A percentile compares a stretch with the other conserved stretches of the same genome.
Evolutionary conservation across 345 rosid species (phyloP).

Genomic region (Rubroshorea leprosula): DNA sequence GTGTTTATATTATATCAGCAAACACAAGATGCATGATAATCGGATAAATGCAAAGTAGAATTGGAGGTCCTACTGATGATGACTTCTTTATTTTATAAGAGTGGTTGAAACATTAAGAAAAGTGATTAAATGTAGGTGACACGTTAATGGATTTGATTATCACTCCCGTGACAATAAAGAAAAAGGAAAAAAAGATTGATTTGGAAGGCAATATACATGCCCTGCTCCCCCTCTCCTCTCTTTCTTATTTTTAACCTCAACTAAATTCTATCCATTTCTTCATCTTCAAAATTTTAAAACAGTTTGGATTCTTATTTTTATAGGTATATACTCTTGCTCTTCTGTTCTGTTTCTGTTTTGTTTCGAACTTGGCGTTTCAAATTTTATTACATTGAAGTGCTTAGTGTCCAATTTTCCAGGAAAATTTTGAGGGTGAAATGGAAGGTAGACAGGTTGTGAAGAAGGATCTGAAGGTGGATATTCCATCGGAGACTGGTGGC

Average conservation of each 20-base stretch:
- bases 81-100: neutral
- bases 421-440: slow-evolving; percentile 18
- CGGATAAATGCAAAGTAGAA: neutral
- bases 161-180: slow-evolving; percentile 24
- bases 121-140: slow-evolving; percentile 28
- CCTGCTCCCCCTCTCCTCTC: too few species aligned
- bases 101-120: slow-evolving; percentile 37
- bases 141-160: slow-evolving; percentile 25
- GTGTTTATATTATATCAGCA: too few species aligned
- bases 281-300: neutral
- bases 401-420: too few species aligned
- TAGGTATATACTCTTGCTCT: neutral
- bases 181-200: neutral
- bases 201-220: too few species aligned
- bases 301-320: neutral
- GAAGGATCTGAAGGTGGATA: slow-evolving; percentile 37
- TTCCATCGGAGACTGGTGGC: slow-evolving; percentile 20
- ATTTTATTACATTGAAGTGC: too few species aligned
- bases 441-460: slow-evolving; percentile 19
- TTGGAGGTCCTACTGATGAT: slow-evolving; percentile 3
- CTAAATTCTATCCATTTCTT: neutral
- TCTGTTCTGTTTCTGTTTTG: neutral
- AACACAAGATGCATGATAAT: too few species aligned
- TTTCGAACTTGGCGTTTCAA: too few species aligned
- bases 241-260: slow-evolving; percentile 7